Conservation (phyloP, 2,329 filamentous ascomycete species). For the Trichoderma pleuroti region DNA sequence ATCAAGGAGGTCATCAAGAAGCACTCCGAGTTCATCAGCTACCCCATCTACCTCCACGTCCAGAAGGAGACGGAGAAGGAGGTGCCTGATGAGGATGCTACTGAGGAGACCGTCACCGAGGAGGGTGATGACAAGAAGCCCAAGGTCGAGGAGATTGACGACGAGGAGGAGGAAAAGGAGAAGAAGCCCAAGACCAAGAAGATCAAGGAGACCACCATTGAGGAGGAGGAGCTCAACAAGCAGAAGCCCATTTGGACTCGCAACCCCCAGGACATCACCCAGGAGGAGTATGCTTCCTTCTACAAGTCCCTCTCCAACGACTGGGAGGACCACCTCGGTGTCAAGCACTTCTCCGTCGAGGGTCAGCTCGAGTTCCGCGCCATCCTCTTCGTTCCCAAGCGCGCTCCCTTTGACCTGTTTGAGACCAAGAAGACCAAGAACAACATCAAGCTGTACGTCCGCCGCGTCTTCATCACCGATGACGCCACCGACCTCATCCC, state of each 20-base stretch:
- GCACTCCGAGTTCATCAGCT: constrained; percentile 99
- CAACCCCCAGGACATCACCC: constrained; percentile 90
- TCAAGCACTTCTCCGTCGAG: constrained; percentile 99
- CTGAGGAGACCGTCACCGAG: constrained; percentile 62
- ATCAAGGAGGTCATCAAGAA: constrained; percentile 99
- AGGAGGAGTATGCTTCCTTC: constrained; percentile 97
- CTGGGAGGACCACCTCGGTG: constrained; percentile 98
- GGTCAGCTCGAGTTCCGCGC: constrained; percentile 99
- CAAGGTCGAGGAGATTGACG: constrained; percentile 89
- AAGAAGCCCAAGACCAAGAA: constrained; percentile 99
- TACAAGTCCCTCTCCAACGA: constrained; percentile 99
- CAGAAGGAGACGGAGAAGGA: constrained; percentile 99
- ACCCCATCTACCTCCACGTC: constrained; percentile 99
- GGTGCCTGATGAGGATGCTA: constrained; percentile 92
- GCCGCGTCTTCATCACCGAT: constrained; percentile 99
- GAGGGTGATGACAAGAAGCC: constrained; percentile 90
- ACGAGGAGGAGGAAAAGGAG: constrained; percentile 80
- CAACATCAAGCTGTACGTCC: constrained; percentile 99
- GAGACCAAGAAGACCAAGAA: constrained; percentile 99
- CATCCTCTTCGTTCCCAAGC: constrained; percentile 99
- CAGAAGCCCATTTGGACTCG: constrained; percentile 99
- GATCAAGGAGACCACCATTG: constrained; percentile 96
- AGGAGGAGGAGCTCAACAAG: constrained; percentile 99
- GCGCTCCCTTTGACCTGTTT: constrained; percentile 98
- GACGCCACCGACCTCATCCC: constrained; percentile 98